Conservation (phyloP, 1,284 basidiomycete species). For the Ganoderma lucidum region DNA sequence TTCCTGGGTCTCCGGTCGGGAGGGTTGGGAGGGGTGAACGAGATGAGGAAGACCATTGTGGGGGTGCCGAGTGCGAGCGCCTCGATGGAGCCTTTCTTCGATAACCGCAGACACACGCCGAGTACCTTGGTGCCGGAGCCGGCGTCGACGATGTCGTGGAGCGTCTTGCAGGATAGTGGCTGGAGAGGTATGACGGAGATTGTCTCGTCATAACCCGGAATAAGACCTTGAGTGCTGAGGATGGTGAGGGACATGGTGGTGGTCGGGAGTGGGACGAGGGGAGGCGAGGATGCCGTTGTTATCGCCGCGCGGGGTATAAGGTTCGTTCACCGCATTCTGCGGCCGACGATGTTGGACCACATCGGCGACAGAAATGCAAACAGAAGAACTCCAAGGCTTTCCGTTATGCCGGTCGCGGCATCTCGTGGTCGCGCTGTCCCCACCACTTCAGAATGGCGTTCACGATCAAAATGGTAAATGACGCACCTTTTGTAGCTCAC, state of each 20-base stretch:
- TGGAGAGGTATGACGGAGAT: constrained; percentile 7
- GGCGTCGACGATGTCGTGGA: constrained; percentile 4
- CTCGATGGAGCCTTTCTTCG: constrained; percentile 17
- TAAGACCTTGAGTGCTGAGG: constrained; percentile 9
- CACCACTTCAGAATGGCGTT: neutral
- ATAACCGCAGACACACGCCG: constrained; percentile 23
- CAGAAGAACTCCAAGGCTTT: neutral
- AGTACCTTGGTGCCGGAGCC: constrained; percentile 8
- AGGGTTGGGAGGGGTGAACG: neutral
- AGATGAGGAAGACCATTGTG: constrained; percentile 17
- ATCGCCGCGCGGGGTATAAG: neutral
- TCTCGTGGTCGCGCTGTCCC: neutral
- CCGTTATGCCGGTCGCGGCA: neutral
- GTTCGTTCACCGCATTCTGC: neutral
- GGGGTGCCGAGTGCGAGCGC: constrained; percentile 27
- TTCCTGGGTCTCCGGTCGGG: neutral
- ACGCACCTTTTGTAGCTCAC: neutral
- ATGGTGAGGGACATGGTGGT: constrained; percentile 11
- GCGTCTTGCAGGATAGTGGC: neutral
- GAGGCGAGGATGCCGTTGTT: neutral
- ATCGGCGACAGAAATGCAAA: neutral
- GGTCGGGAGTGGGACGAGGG: constrained; percentile 4
- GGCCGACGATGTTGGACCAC: neutral
- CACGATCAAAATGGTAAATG: neutral
- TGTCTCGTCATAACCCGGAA: neutral